Evolutionary conservation across 306 rosid genomes (phyloP).

Genomic region (Datisca glomerata): DNA sequence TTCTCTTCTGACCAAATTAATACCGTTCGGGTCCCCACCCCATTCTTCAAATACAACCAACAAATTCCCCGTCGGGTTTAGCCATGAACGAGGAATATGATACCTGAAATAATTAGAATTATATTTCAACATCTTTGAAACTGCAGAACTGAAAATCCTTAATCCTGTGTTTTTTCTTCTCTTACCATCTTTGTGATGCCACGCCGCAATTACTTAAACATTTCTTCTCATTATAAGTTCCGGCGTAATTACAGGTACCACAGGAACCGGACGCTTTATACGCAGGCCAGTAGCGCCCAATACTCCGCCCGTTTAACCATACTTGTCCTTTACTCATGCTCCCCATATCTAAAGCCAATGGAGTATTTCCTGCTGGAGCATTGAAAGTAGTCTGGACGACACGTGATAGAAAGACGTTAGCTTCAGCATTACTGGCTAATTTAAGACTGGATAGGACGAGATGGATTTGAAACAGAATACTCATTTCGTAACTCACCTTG

Average conservation of each 20-base stretch:
- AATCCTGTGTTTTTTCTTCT: slow-evolving; percentile 6
- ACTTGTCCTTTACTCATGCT: slow-evolving; percentile 97
- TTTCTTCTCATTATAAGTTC: slow-evolving; percentile 66
- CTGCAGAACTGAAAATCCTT: slow-evolving; percentile 5
- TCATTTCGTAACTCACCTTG: slow-evolving; percentile 67
- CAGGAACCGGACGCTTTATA: slow-evolving; percentile 87
- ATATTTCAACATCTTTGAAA: slow-evolving; percentile 4
- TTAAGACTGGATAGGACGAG: no score
- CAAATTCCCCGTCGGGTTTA: slow-evolving; percentile 75
- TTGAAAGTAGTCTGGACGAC: slow-evolving; percentile 64
- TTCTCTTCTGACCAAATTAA: slow-evolving; percentile 72
- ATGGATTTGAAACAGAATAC: no score
- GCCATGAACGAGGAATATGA: slow-evolving; percentile 92
- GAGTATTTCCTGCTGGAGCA: slow-evolving; percentile 77
- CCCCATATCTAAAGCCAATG: slow-evolving; percentile 77
- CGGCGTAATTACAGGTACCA: slow-evolving; percentile 56
- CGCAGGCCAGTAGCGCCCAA: slow-evolving; percentile 97
- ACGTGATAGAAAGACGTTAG: slow-evolving; percentile 5
- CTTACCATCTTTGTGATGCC: slow-evolving; percentile 96
- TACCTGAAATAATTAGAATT: slow-evolving; percentile 50
- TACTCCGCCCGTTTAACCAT: slow-evolving; percentile 76
- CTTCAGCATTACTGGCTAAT: not conserved
- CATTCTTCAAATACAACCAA: slow-evolving; percentile 84
- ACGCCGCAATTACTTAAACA: slow-evolving; percentile 68
- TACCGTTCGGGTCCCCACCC: slow-evolving; percentile 88